A percentile compares a stretch with the other conserved stretches of the same genome.
Conservation (phyloP, 257 asterid species). For the Primulina tabacum region DNA sequence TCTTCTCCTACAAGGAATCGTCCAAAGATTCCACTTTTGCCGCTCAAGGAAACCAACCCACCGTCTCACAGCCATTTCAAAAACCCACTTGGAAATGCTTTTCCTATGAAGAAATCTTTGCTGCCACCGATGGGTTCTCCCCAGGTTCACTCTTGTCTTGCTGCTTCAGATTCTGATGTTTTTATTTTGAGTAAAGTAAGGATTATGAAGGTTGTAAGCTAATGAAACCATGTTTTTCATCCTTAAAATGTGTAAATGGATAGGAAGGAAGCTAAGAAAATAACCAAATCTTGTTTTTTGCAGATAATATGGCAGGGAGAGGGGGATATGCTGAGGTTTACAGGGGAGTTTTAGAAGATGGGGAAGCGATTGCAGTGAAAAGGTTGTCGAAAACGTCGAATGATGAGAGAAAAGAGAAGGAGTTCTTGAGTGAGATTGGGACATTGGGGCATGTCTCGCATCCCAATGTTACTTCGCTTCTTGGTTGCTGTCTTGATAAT, state of each 20-base stretch:
- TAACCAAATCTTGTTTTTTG: not conserved
- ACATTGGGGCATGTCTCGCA: slow-evolving; percentile 86
- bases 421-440: slow-evolving; percentile 82
- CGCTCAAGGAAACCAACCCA: slow-evolving; percentile 22
- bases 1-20: slow-evolving; percentile 52
- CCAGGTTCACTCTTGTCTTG: slow-evolving; percentile 43
- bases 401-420: slow-evolving; percentile 91
- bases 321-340: slow-evolving; percentile 99
- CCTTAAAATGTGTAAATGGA: too few relatives aligned
- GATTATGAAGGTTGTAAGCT: too few relatives aligned
- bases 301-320: slow-evolving; percentile 83
- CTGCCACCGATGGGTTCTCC: slow-evolving; percentile 75
- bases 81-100: slow-evolving; percentile 93
- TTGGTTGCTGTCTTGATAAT: slow-evolving; percentile 85
- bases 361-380: slow-evolving; percentile 83
- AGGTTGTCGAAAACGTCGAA: slow-evolving; percentile 54
- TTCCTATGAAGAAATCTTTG: slow-evolving; percentile 59
- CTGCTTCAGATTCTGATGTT: not conserved
- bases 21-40: slow-evolving; percentile 31
- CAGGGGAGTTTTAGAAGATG: slow-evolving; percentile 72
- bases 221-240: too few relatives aligned
- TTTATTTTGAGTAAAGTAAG: too few relatives aligned
- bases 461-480: slow-evolving; percentile 65
- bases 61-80: slow-evolving; percentile 28
- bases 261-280: too few relatives aligned